phyloP scores from a whole-genome alignment of 306 rosid species.

The Oemleria cerasiformis region DNA sequence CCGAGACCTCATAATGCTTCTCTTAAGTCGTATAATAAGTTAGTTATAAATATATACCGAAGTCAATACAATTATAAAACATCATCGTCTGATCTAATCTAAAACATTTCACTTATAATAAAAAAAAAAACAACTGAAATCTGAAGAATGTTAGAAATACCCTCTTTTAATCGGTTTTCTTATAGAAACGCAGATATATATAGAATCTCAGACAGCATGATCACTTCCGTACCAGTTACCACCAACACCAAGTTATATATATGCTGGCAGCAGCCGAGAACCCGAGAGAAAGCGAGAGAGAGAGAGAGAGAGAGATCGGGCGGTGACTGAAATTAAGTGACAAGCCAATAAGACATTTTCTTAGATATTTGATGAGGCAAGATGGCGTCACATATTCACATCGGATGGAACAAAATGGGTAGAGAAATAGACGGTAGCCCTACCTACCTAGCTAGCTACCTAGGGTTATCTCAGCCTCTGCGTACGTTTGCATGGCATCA shows the following conservation, averaged over 20 bases:
- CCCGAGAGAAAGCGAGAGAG: not conserved
- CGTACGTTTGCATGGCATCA: not conserved
- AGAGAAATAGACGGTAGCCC: not conserved
- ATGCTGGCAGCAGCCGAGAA: not conserved
- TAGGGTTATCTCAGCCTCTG: too few species aligned
- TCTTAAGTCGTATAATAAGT: too few species aligned
- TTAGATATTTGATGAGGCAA: not conserved
- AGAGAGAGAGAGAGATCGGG: not conserved
- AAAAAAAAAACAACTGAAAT: too few species aligned
- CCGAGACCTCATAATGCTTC: too few species aligned
- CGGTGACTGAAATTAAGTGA: not conserved
- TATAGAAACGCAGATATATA: not conserved
- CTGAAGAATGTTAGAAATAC: too few species aligned
- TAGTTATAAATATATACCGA: too few species aligned
- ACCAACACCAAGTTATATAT: not conserved
- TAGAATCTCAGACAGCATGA: not conserved
- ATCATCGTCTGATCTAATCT: too few species aligned
- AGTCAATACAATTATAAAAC: too few species aligned
- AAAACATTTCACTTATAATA: too few species aligned
- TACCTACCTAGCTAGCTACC: too few species aligned
- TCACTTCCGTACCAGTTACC: not conserved
- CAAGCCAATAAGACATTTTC: slow-evolving; percentile 4
- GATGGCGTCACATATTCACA: not conserved
- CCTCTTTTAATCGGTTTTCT: not conserved
- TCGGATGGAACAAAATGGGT: slow-evolving; percentile 2